Evolutionary conservation across 495 filamentous ascomycete genomes (phyloP), one percentile per base, ranked within the genome.

Genomic region (Amphirosellinia nigrospora): DNA sequence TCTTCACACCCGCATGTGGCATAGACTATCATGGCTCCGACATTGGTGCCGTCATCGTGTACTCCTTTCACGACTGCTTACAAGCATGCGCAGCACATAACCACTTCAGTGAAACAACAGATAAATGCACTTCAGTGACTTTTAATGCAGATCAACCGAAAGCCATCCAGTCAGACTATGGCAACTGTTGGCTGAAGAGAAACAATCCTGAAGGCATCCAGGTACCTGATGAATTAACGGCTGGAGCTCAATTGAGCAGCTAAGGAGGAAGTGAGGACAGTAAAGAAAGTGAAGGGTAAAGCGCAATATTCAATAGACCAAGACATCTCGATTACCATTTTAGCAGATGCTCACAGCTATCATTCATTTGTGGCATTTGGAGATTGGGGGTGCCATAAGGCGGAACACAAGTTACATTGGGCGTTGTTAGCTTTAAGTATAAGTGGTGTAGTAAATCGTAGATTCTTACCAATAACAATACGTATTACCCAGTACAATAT

Each of bases 11-110:
- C 19, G 43, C 16, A 23, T 76, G 74, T 64, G 74, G 67, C 48
- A 43, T 64, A 56, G 72, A 72, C 38, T 64, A 66, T 41, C 32
- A 15, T 19, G 61, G 61, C 48, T 28, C 38, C 21, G 69, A 73
- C 59, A 66, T 76, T 36, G 62, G 38, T 7, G 74, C 72, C 58
- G 64, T 74, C 45, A 60, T 71, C 11, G 65, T 56, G n/a, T 76
- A 76, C 52, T 64, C 58, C 32, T 60, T 69, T 36, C 45, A 65
- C 50, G 74, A 76, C 55, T 76, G 74, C 43, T 50, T 70, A 46
- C 36, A 62, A 58, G 72, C 74, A 11, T 76, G 72, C 46, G 72
- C 74, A 7, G 50, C 62, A 9, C 69, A 73, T 64, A 76, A 76
- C 41, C 30, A 30, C n/a, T 70, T 68, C 64, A 43, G 19, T 15